These are phyloP conservation scores for Oryza meridionalis DNA, from an alignment of 176 grass and related monocot species.

Conservation along the genomic window DNA sequence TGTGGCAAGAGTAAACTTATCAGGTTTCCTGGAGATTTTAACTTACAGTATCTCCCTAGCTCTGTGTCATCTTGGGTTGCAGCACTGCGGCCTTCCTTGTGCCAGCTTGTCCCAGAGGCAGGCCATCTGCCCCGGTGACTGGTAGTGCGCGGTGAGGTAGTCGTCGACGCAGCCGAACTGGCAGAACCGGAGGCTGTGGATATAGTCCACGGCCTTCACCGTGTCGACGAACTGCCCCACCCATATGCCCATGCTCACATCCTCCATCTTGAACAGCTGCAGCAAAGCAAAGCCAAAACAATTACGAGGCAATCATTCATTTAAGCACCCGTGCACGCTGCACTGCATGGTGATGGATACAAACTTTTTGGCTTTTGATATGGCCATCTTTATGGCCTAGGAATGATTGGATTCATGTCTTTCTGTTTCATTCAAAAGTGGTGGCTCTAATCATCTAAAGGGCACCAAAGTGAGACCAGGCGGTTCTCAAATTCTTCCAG, in stretches of 20 bases:
- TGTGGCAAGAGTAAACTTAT: background rate
- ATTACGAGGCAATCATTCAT: constrained; percentile 36
- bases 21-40: constrained; percentile 6
- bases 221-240: constrained; percentile 53
- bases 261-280: constrained; percentile 84
- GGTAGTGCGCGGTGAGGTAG: constrained; percentile 73
- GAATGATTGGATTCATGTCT: constrained; percentile 46
- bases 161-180: constrained; percentile 57
- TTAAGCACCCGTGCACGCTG: constrained; percentile 41
- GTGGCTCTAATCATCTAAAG: background rate
- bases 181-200: constrained; percentile 56
- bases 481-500: constrained; percentile 14
- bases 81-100: constrained; percentile 52
- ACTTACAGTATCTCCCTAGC: background rate
- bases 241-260: constrained; percentile 86
- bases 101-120: constrained; percentile 73
- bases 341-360: constrained; percentile 8
- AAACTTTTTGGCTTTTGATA: constrained; percentile 39
- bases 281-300: constrained; percentile 13
- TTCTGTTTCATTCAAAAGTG: constrained; percentile 21
- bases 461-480: constrained; percentile 20
- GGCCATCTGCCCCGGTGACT: constrained; percentile 70
- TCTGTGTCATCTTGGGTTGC: constrained; percentile 55
- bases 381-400: constrained; percentile 39
- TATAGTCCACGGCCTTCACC: constrained; percentile 36